Evolutionary conservation across 2,329 filamentous ascomycete species (phyloP).

Genomic region (Neophaeococcomyces mojaviensis): DNA sequence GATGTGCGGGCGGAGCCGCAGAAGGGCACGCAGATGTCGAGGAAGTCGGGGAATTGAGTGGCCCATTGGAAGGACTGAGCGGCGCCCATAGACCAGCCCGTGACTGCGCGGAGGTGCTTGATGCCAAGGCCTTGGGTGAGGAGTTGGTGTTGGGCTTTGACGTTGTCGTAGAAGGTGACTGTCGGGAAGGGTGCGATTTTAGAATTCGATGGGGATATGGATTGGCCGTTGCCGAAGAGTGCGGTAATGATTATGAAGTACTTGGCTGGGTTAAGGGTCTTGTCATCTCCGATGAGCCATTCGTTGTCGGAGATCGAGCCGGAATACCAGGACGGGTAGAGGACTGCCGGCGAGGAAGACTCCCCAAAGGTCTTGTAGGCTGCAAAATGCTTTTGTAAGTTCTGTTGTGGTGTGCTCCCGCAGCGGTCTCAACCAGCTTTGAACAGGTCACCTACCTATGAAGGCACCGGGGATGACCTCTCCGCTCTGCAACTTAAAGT

Average conservation of each 20-base stretch:
- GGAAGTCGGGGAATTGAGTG: slow-evolving; percentile 56
- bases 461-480: slow-evolving; percentile 55
- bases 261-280: slow-evolving; percentile 55
- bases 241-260: slow-evolving; percentile 64
- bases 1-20: slow-evolving; percentile 59
- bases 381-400: neutral
- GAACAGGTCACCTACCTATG: slow-evolving; percentile 33
- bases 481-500: slow-evolving; percentile 61
- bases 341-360: slow-evolving; percentile 53
- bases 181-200: slow-evolving; percentile 51
- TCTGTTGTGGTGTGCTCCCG: too few relatives aligned
- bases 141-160: slow-evolving; percentile 57
- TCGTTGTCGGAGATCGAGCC: slow-evolving; percentile 63
- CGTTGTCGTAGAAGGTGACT: slow-evolving; percentile 61
- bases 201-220: slow-evolving; percentile 59
- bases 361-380: slow-evolving; percentile 72
- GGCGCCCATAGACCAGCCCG: slow-evolving; percentile 67
- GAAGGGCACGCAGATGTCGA: slow-evolving; percentile 59
- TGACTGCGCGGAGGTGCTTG: slow-evolving; percentile 52
- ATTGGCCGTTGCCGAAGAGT: slow-evolving; percentile 62
- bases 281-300: slow-evolving; percentile 63
- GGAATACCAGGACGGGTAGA: slow-evolving; percentile 73
- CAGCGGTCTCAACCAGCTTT: too few relatives aligned
- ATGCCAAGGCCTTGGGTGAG: slow-evolving; percentile 58
- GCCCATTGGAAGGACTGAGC: slow-evolving; percentile 60